Evolutionary conservation across 164 flowering plant species (phyloP).

Genomic region (Kalanchoe fedtschenkoi): DNA sequence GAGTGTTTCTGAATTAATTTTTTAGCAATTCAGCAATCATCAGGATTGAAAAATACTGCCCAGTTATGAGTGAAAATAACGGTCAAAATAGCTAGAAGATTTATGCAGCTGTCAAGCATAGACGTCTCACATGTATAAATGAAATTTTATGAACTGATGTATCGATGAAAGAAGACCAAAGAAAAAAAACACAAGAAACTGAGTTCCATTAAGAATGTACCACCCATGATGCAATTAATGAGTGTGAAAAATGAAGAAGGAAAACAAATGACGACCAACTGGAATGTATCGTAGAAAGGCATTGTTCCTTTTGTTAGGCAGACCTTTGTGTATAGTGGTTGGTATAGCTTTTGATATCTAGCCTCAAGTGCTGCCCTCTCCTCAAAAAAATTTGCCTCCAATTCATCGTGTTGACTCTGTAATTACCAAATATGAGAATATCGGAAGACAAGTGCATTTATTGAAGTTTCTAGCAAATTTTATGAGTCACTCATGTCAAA

Average conservation of each 20-base stretch:
- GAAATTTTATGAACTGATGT: no score
- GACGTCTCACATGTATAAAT: no score
- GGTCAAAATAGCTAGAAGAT: no score
- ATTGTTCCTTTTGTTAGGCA: background rate
- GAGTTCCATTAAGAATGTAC: background rate
- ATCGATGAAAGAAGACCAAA: no score
- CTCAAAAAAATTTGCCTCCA: slow-evolving; percentile 43
- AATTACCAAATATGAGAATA: background rate
- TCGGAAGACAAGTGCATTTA: no score
- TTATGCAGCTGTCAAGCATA: no score
- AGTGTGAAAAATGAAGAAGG: background rate
- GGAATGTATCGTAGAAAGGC: background rate
- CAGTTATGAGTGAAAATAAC: no score
- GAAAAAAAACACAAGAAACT: no score
- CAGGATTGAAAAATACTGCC: no score
- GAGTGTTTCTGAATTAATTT: no score
- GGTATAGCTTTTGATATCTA: slow-evolving; percentile 36
- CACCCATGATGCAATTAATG: background rate
- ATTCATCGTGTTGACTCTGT: slow-evolving; percentile 34
- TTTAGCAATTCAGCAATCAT: no score
- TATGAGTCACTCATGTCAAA: background rate
- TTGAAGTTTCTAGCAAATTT: background rate
- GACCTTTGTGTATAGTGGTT: slow-evolving; percentile 33
- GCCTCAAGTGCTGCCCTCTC: slow-evolving; percentile 42
- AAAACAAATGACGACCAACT: background rate